Evolutionary conservation across 192 early-diverging fungal genomes (phyloP).

Genomic region (Podila minutissima): DNA sequence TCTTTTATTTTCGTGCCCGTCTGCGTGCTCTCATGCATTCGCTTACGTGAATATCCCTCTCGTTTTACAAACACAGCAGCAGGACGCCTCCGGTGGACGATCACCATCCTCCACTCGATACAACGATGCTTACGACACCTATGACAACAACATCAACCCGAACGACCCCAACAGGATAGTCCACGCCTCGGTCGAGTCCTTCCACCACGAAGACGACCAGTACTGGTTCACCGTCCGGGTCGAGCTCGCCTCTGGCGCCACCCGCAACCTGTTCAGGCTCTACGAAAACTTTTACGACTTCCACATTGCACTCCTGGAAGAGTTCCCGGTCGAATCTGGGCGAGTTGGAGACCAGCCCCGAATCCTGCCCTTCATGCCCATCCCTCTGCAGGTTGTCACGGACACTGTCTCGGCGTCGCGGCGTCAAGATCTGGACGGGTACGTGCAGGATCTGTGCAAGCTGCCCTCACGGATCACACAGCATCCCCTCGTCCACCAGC

Average conservation of each 20-base stretch:
- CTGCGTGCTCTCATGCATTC: too few species aligned
- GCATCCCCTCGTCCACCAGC: constrained; percentile 54
- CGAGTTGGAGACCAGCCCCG: constrained; percentile 59
- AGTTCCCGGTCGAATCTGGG: constrained; percentile 74
- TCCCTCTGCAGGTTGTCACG: constrained; percentile 68
- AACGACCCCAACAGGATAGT: constrained; percentile 66
- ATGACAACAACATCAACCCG: constrained; percentile 66
- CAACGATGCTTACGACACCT: constrained; percentile 44
- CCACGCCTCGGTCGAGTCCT: constrained; percentile 71
- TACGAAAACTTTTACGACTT: constrained; percentile 87
- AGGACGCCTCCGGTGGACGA: neutral
- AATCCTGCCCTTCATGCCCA: constrained; percentile 74
- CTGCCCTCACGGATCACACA: constrained; percentile 68
- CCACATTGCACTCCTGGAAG: constrained; percentile 74
- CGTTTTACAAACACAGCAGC: neutral
- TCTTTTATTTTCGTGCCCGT: too few species aligned
- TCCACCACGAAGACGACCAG: constrained; percentile 74
- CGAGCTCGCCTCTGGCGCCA: constrained; percentile 60
- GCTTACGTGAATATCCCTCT: neutral
- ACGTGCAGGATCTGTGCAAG: constrained; percentile 69
- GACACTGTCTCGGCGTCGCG: constrained; percentile 75
- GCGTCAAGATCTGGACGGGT: constrained; percentile 72
- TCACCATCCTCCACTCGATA: constrained; percentile 22
- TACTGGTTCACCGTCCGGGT: constrained; percentile 78
- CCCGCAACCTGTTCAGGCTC: constrained; percentile 73